Conservation (phyloP, 2,329 filamentous ascomycete genomes). For the Claviceps spartinae region DNA sequence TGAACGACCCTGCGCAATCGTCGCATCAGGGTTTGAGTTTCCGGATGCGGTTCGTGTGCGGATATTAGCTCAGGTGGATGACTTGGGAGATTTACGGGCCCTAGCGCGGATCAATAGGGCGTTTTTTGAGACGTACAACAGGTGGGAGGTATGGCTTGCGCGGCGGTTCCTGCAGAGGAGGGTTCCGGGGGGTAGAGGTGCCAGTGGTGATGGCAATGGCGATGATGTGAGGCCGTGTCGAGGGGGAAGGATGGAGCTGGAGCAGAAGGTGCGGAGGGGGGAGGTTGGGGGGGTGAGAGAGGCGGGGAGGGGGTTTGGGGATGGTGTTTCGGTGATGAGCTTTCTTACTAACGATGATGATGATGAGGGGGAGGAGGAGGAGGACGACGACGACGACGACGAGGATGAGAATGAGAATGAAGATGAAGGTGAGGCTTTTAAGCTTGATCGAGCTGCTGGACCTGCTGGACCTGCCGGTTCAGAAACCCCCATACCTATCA, state of each 20-base stretch:
- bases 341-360: background rate
- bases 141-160: slow-evolving; percentile 27
- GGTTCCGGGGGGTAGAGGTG: no score
- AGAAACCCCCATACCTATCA: background rate
- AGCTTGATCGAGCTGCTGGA: slow-evolving; percentile 10
- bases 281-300: slow-evolving; percentile 19
- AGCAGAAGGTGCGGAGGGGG: slow-evolving; percentile 21
- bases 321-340: background rate
- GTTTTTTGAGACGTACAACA: slow-evolving; percentile 32
- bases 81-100: slow-evolving; percentile 28
- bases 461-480: background rate
- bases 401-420: slow-evolving; percentile 13
- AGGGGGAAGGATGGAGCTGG: slow-evolving; percentile 6
- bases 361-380: slow-evolving; percentile 15
- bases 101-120: slow-evolving; percentile 27
- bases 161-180: slow-evolving; percentile 21
- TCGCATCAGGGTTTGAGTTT: slow-evolving; percentile 21
- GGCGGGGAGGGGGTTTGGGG: background rate
- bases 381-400: background rate
- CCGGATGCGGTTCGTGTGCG: slow-evolving; percentile 24
- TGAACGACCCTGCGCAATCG: slow-evolving; percentile 14
- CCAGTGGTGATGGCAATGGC: no score
- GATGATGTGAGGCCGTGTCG: no score
- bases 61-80: slow-evolving; percentile 26
- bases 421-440: slow-evolving; percentile 13